These are phyloP conservation scores for Saccharomycopsis sp. DNA, from an alignment of 805 yeast genomes.

Conservation along the genomic window DNA sequence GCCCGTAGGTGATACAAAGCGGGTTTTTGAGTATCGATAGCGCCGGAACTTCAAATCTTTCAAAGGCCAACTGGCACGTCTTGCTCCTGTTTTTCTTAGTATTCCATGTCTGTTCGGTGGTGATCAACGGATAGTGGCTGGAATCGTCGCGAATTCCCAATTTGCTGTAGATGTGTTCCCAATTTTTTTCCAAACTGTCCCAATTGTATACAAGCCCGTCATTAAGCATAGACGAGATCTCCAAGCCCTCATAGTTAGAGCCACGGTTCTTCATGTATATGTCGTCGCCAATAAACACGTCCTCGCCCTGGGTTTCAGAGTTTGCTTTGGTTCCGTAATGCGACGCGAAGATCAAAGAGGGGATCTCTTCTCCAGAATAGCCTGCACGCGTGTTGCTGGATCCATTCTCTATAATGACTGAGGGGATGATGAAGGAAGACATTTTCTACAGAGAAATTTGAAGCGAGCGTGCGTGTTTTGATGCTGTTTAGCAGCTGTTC, in stretches of 20 bases:
- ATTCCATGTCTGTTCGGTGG: conserved; percentile 67
- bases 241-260: conserved; percentile 14
- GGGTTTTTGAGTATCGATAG: conserved; percentile 73
- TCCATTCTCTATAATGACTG: conserved; percentile 67
- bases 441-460: background rate
- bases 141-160: conserved; percentile 51
- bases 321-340: conserved; percentile 38
- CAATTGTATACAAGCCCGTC: conserved; percentile 57
- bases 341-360: conserved; percentile 51
- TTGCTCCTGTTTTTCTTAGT: conserved; percentile 48
- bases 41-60: conserved; percentile 65
- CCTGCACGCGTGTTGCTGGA: conserved; percentile 63
- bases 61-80: conserved; percentile 69
- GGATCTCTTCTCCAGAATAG: conserved; percentile 56
- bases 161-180: conserved; percentile 56
- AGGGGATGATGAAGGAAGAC: conserved; percentile 32
- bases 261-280: conserved; percentile 29
- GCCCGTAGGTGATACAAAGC: conserved; percentile 68
- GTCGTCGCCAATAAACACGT: conserved; percentile 41
- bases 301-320: conserved; percentile 25
- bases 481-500: too few species aligned
- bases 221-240: conserved; percentile 23
- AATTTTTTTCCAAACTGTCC: conserved; percentile 59
- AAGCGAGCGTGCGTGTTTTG: too few species aligned
- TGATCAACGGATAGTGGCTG: conserved; percentile 27